phyloP scores from a whole-genome alignment of 2,329 filamentous ascomycete genomes.

The Myriangium duriaei region DNA sequence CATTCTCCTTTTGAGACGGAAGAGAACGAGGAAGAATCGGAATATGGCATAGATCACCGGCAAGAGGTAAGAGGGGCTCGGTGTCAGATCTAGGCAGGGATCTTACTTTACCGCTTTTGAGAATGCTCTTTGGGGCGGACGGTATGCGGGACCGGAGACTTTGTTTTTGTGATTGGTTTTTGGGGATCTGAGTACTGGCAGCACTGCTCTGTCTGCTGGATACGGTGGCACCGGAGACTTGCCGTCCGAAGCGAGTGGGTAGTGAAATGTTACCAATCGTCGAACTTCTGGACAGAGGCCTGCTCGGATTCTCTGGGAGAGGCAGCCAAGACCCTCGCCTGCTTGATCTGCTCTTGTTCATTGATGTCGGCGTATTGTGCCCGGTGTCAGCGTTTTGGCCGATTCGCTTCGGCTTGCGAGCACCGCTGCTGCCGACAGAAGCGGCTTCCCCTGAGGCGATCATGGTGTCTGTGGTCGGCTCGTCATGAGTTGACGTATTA shows the following conservation, averaged over 20 bases:
- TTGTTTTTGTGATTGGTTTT: slow-evolving; percentile 3
- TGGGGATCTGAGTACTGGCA: slow-evolving; percentile 1
- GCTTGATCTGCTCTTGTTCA: slow-evolving; percentile 11
- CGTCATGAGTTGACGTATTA: slow-evolving; percentile 12
- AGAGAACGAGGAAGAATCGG: slow-evolving; percentile 4
- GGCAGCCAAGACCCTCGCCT: slow-evolving; percentile 22
- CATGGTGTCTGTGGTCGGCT: slow-evolving; percentile 16
- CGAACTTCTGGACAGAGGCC: slow-evolving; percentile 22
- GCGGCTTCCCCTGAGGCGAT: too few species aligned
- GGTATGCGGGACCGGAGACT: slow-evolving; percentile 8
- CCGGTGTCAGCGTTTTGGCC: neutral
- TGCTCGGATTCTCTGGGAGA: slow-evolving; percentile 21
- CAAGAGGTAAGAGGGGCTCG: slow-evolving; percentile 19
- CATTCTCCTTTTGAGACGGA: slow-evolving; percentile 22
- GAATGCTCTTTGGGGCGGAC: slow-evolving; percentile 10
- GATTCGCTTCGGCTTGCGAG: slow-evolving; percentile 5
- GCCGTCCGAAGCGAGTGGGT: slow-evolving; percentile 13
- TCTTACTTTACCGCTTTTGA: slow-evolving; percentile 4
- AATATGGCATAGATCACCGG: slow-evolving; percentile 1
- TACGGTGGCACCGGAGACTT: neutral
- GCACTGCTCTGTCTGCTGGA: neutral
- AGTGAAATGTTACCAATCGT: slow-evolving; percentile 25
- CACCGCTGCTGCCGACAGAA: slow-evolving; percentile 11
- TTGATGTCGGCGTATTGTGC: neutral
- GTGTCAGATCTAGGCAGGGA: slow-evolving; percentile 21